Conservation (phyloP, 2,329 filamentous ascomycete genomes). For the Capronia americana region DNA sequence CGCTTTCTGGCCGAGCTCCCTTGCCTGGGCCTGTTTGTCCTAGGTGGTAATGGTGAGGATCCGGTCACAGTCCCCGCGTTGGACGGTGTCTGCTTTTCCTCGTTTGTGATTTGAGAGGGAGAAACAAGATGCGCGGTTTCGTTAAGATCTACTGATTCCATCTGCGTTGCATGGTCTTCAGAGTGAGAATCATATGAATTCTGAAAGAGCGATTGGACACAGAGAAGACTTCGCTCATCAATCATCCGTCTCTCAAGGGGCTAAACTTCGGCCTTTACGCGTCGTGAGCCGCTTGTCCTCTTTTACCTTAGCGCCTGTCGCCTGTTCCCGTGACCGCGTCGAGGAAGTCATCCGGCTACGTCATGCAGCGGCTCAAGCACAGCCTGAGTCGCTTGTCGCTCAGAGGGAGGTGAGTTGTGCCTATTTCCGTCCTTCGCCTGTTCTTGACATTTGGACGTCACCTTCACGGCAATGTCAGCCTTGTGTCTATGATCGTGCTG, state of each 20-base stretch:
- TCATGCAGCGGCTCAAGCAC: constrained; percentile 25
- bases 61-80: constrained; percentile 11
- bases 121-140: constrained; percentile 13
- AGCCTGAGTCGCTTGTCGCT: constrained; percentile 20
- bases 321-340: constrained; percentile 4
- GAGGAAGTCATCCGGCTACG: constrained; percentile 10
- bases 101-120: constrained; percentile 17
- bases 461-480: constrained; percentile 25
- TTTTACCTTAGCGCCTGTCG: constrained; percentile 17
- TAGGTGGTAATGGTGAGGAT: constrained; percentile 31
- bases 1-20: constrained; percentile 29
- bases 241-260: not conserved
- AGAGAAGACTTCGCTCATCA: not conserved
- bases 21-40: constrained; percentile 21
- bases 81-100: constrained; percentile 24
- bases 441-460: constrained; percentile 8
- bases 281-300: constrained; percentile 9
- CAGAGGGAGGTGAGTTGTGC: constrained; percentile 23
- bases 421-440: constrained; percentile 3
- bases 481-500: constrained; percentile 26
- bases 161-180: constrained; percentile 11
- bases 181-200: not conserved
- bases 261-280: constrained; percentile 16
- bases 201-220: not conserved
- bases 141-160: constrained; percentile 18